Evolutionary conservation across 805 yeast genomes (phyloP), one percentile per base, ranked within the genome.

Genomic region (Schwanniomyces occidentalis): DNA sequence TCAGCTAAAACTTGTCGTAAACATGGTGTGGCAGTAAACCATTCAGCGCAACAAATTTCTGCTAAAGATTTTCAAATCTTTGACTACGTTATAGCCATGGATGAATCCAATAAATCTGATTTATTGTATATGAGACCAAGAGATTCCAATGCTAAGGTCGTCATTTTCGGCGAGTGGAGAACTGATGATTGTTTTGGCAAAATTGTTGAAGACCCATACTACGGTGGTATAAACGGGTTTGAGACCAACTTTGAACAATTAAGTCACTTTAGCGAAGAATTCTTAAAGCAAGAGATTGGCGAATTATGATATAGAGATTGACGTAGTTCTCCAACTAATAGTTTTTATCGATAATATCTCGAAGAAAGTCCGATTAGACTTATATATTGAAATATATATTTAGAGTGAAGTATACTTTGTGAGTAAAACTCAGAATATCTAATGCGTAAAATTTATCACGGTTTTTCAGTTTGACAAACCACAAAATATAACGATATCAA

Each of bases 131-230:
- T 76, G 55, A 63, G 70, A 38, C 90, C 93, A 1, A 58, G 68
- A 9, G 65, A 56, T 23, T 57, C 73, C 16, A 71, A 58, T 27
- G 75, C 81, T 0, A 56, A 60, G 28, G 73, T 88, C 6, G 65
- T 62, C 34, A 54, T 88, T 37, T 90, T 90, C 66, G 97, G 97
- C 0, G 78, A 83, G n/a, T 90, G 88, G 82, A 71, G 77, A 38
- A 74, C 76, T 1, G 78, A 76, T 48, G 43, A 58, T 1, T 57
- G 63, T 25, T 76, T 72, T 40, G 68, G 67, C 13, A 68, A 59
- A 22, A 76, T 85, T 21, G 90, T 90, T 5, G 85, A 78, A 35
- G 98, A 90, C 57, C 98, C 98, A 1, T 90, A 91, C 58, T 91
- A 90, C 52, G 97, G 97, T 4, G 96, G 95, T 0, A 64, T 63